Base-by-base conservation (phyloP, 768 basidiomycete genomes). In the Coprinopsis cinerea region DNA sequence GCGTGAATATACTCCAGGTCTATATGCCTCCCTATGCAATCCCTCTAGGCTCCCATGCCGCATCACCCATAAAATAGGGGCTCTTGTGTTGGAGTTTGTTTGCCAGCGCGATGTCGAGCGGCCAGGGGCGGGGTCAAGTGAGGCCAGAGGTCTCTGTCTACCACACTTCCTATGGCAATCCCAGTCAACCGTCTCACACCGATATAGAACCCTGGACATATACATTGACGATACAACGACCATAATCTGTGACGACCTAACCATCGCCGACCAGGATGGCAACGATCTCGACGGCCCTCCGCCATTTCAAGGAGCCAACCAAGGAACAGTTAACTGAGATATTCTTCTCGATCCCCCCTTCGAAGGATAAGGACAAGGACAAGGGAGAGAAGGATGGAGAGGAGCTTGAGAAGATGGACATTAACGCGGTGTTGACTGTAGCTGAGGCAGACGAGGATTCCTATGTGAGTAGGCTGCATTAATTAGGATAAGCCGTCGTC, bases 221-320 rank as follows among this genome's bases (percentile, higher is more conserved):
- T n/a, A n/a, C n/a, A n/a, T n/a, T n/a, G n/a, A n/a, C n/a, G 13
- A 25, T n/a, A 28, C 35, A 34, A 39, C 24, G 34, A 23, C 17
- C 43, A 24, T 13, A 52, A 58, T 18, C 44, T 24, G 18, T 17
- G n/a, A n/a, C 18, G 22, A 34, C 45, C 32, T 15, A 42, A 15
- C n/a, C 5, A 45, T 45, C 13, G 10, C n/a, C n/a, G 24, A 45
- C 18, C 43, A 45, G 7, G 35, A 91, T 90, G 89, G 73, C 87
- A 32, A 86, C 82, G 45, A 92, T 92, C 61, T 88, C 86, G 42
- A 88, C 88, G 20, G 88, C 92, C 55, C 79, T 96, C 39, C 82
- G 92, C 48, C 80, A 88, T 61, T 92, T 93, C 77, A 90, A 88
- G 73, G 92, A 95, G 67, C 91, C 91, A 40, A 85, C 87, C 5